Base-by-base conservation (phyloP, 2,329 filamentous ascomycete species). In the Aspergillaceae sp. region DNA sequence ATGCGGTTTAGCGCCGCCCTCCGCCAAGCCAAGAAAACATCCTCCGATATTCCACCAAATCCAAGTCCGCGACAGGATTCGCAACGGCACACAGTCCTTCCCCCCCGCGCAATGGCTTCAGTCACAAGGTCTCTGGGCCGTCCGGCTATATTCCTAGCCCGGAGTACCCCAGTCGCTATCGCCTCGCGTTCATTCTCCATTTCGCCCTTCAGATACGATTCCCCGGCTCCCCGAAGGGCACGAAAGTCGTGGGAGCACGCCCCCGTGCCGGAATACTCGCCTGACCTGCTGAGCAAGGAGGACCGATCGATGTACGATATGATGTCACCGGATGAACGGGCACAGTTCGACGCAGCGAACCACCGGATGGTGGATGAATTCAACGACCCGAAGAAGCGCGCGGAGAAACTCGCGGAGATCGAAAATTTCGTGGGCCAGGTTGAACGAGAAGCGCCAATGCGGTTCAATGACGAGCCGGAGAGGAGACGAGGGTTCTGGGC, bases 401-500 rank as follows among this genome's bases (percentile, higher is more conserved):
- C 53, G 33, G 55, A 51, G 19, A 48, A 48, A 8, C 62, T 64
- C 41, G 56, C 57, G 40, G 56, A 66, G 45, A 48, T 71, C 29
- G 62, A 68, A 7, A 54, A 56, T 43, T 46, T 49, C n/a, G 55
- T 65, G 5, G 51, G 56, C 5, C 52, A 62, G 33, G 51, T 69
- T 28, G 61, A 69, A 5, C 62, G 56, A 45, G 50, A 61, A 9
- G 54, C 52, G 6, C 57, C 58, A 32, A 41, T 65, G 43, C 54
- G 57, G 28, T 64, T 65, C 36, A 54, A 60, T 1, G 62, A 63
- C 11, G 40, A 56, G 2, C 48, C 48, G 8, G 44, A 53, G 29
- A 62, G 53, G 34, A 29, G 33, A 0, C 50, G 51, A n/a, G 70
- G 68, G 0, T 70, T 69, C 50, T 72, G 71, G 68, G 64, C 65